phyloP scores from a whole-genome alignment of 164 flowering plant genomes.

The Dillenia suffruticosa region DNA sequence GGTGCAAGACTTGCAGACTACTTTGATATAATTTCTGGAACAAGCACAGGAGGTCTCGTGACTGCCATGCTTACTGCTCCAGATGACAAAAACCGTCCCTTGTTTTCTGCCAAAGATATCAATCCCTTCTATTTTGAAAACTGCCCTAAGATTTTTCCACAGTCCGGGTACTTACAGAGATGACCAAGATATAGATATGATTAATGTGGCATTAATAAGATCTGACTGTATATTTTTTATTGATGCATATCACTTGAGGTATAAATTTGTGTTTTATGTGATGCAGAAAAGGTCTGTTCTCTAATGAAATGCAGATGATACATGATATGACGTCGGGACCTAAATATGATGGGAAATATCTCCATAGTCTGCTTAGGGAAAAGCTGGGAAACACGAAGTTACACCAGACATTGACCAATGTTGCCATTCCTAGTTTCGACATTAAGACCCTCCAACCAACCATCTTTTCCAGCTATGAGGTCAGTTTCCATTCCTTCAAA shows the following conservation, averaged over 20 bases:
- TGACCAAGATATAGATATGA: no score
- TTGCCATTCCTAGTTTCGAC: conserved; percentile 41
- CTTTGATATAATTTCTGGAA: conserved; percentile 36
- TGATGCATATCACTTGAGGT: no score
- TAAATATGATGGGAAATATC: conserved; percentile 35
- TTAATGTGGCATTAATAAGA: no score
- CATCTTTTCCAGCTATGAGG: conserved; percentile 29
- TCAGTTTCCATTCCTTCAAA: background rate
- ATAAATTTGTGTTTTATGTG: no score
- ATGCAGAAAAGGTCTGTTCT: no score
- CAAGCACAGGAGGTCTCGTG: conserved; percentile 37
- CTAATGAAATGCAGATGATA: no score
- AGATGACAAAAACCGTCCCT: conserved; percentile 18
- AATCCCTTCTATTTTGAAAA: conserved; percentile 23
- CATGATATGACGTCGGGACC: conserved; percentile 16
- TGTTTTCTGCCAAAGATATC: conserved; percentile 31
- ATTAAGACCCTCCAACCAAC: conserved; percentile 31
- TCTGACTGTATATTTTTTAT: no score
- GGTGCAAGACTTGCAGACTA: conserved; percentile 34
- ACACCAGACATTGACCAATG: conserved; percentile 24
- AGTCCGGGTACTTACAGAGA: conserved; percentile 1
- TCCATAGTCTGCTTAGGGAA: conserved; percentile 16
- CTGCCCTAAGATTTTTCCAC: conserved; percentile 32
- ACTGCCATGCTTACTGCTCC: conserved; percentile 33
- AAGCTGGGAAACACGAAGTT: conserved; percentile 19